Percentiles rank a stretch among this genome's conserved stretches.
phyloP scores from a whole-genome alignment of 1,284 basidiomycete genomes.

The Golubevia pallescens region DNA sequence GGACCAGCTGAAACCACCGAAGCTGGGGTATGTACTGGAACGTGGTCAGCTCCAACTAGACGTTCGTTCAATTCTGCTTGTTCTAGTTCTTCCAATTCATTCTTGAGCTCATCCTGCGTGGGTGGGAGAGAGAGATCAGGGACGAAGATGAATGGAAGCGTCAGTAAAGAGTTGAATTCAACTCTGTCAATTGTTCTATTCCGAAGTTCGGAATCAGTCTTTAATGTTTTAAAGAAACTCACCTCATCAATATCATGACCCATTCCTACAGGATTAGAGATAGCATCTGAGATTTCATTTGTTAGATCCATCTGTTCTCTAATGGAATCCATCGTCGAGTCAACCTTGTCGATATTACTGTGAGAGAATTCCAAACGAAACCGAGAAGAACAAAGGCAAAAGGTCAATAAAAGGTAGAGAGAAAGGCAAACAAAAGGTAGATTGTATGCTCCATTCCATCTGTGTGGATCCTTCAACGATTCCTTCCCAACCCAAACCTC shows the following conservation, averaged over 20 bases:
- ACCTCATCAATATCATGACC: too few relatives aligned
- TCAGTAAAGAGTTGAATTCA: too few relatives aligned
- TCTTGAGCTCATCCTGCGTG: slow-evolving; percentile 48
- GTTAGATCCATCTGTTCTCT: slow-evolving; percentile 92
- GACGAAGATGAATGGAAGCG: slow-evolving; percentile 9
- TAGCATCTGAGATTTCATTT: slow-evolving; percentile 92
- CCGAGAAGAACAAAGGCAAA: too few relatives aligned
- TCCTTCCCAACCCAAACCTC: too few relatives aligned
- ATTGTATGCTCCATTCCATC: too few relatives aligned
- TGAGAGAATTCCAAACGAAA: too few relatives aligned
- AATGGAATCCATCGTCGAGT: slow-evolving; percentile 86
- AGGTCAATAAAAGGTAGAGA: too few relatives aligned
- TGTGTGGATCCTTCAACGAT: too few relatives aligned
- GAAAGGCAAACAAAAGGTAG: too few relatives aligned
- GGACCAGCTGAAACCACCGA: slow-evolving; percentile 27
- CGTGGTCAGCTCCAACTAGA: slow-evolving; percentile 57
- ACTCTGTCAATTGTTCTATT: too few relatives aligned
- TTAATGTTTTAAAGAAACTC: too few relatives aligned
- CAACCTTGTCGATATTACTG: slow-evolving; percentile 90
- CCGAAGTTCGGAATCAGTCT: too few relatives aligned
- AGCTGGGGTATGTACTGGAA: slow-evolving; percentile 48
- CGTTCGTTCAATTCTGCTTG: slow-evolving; percentile 61
- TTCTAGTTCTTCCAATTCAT: slow-evolving; percentile 61
- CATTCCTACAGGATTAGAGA: slow-evolving; percentile 78
- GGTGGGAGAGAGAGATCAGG: not conserved